These are phyloP conservation scores for Amylostereum areolatum DNA, from an alignment of 1,284 basidiomycete genomes.

Conservation along the genomic window DNA sequence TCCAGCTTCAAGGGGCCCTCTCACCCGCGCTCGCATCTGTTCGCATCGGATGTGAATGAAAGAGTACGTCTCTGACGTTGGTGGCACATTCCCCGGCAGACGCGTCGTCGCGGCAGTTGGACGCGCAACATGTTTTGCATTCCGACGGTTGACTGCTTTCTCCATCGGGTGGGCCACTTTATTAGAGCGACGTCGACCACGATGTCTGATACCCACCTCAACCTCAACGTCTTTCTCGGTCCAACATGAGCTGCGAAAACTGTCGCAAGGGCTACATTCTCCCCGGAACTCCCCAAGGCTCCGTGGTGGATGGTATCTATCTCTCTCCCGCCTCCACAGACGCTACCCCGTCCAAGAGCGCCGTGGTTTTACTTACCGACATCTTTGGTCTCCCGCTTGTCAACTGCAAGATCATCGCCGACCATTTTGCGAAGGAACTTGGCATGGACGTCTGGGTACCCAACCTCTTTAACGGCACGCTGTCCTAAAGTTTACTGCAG, in stretches of 20 bases:
- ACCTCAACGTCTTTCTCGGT: no score
- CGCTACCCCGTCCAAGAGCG: constrained; percentile 20
- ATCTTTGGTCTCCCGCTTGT: constrained; percentile 49
- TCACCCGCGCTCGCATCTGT: no score
- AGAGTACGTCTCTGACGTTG: no score
- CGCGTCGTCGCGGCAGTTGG: no score
- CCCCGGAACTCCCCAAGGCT: constrained; percentile 36
- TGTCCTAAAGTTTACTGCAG: not conserved
- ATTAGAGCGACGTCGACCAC: no score
- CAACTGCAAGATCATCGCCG: constrained; percentile 62
- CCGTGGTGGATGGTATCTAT: constrained; percentile 35
- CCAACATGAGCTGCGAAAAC: constrained; percentile 29
- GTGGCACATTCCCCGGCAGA: no score
- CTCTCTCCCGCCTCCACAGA: constrained; percentile 26
- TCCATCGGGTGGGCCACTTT: no score
- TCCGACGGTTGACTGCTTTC: no score
- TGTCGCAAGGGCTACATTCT: constrained; percentile 33
- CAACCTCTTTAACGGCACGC: constrained; percentile 36
- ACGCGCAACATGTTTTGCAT: no score
- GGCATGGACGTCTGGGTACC: constrained; percentile 61
- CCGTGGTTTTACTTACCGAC: constrained; percentile 55
- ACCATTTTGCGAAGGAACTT: constrained; percentile 45
- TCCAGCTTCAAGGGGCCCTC: no score
- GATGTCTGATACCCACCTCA: no score
- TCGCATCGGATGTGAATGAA: no score